Conservation (phyloP, 2,329 filamentous ascomycete genomes). For the Trichoderma koningiopsis region DNA sequence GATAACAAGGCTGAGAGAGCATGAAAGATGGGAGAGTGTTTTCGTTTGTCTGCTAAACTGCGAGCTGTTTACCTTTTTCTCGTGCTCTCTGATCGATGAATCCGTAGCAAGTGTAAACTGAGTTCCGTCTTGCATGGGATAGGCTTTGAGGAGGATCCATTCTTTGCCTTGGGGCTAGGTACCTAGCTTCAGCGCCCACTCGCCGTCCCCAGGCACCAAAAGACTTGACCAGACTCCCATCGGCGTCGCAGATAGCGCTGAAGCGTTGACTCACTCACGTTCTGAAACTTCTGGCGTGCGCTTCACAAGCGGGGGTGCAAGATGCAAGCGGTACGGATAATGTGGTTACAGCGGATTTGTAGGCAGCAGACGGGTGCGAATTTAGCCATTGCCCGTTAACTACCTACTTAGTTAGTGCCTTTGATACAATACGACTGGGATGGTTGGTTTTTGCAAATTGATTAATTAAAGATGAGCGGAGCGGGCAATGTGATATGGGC, state of each 20-base stretch:
- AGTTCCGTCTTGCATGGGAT: background rate
- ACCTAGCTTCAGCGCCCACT: background rate
- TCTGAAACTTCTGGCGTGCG: background rate
- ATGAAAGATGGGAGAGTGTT: background rate
- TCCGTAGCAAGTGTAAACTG: background rate
- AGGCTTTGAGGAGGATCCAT: background rate
- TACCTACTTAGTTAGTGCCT: background rate
- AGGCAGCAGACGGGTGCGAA: constrained; percentile 10
- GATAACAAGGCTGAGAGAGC: background rate
- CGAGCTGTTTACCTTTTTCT: background rate
- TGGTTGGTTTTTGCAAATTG: background rate
- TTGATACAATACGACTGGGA: background rate
- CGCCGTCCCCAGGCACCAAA: background rate
- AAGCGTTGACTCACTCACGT: background rate
- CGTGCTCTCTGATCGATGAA: background rate
- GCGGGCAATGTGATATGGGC: background rate
- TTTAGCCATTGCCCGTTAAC: background rate
- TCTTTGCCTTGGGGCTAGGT: background rate
- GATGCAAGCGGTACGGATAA: background rate
- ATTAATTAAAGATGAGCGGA: background rate
- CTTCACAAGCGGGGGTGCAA: background rate
- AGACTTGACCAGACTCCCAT: background rate
- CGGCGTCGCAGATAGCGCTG: constrained; percentile 3
- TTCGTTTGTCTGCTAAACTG: background rate
- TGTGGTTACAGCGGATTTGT: constrained; percentile 18